phyloP scores from a whole-genome alignment of 129 eudicot genomes.

The Kitagawia praeruptora region DNA sequence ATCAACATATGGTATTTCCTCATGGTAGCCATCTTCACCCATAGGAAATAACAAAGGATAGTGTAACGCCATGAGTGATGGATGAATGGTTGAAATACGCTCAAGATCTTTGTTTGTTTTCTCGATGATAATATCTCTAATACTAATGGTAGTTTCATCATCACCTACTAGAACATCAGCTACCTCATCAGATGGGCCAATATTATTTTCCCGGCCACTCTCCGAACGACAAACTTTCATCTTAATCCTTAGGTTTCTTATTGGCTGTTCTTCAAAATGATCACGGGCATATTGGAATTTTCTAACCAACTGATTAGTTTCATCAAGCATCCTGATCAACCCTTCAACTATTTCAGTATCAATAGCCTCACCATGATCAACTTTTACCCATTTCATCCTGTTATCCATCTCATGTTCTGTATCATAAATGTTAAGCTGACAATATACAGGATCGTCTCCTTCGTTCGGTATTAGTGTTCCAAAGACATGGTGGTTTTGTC shows the following conservation, averaged over 20 bases:
- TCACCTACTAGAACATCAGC: not conserved
- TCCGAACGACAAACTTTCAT: not conserved
- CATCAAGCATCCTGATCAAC: not conserved
- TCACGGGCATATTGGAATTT: not conserved
- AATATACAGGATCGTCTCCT: not conserved
- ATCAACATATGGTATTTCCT: not conserved
- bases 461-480: not conserved
- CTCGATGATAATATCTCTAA: not conserved
- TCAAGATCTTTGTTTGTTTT: not conserved
- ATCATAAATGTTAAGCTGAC: not conserved
- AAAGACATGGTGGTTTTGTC: not conserved
- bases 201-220: not conserved
- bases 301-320: too few relatives aligned
- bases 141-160: not conserved
- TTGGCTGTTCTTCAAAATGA: not conserved
- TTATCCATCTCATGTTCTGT: too few relatives aligned
- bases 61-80: not conserved
- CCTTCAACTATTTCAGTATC: not conserved
- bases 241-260: too few relatives aligned
- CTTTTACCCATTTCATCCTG: too few relatives aligned
- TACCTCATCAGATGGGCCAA: not conserved
- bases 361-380: too few relatives aligned
- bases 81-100: not conserved
- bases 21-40: not conserved
- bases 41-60: not conserved